Conservation (phyloP, 139 green algal genomes). For the Closterium sp. region DNA sequence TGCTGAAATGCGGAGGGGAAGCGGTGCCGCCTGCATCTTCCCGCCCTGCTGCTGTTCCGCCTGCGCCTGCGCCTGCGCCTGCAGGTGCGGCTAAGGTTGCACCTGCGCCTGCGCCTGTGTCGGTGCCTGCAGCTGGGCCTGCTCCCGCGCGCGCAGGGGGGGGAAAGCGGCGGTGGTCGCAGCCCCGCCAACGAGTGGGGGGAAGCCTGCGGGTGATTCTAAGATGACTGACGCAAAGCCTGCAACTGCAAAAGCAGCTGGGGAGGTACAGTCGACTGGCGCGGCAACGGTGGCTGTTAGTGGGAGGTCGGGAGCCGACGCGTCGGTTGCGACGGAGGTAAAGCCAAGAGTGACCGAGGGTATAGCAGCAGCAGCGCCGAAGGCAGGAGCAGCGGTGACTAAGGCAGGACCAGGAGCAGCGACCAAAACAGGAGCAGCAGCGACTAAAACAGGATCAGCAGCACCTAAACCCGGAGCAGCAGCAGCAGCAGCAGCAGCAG, state of each 20-base stretch:
- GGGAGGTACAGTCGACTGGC: background rate
- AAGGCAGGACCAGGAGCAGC: background rate
- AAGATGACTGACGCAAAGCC: background rate
- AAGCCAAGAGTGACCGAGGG: background rate
- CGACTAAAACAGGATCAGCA: background rate
- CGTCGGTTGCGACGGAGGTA: background rate
- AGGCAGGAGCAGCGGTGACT: background rate
- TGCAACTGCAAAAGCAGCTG: background rate
- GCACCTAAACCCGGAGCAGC: background rate
- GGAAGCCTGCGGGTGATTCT: background rate
- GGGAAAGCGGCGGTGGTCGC: background rate
- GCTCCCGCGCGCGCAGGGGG: background rate
- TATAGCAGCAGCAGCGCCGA: background rate
- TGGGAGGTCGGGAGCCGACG: background rate
- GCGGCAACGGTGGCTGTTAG: background rate
- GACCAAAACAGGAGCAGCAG: background rate
- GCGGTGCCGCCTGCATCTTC: background rate
- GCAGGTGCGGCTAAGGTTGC: background rate
- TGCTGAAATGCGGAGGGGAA: background rate
- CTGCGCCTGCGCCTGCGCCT: background rate
- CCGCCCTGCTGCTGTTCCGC: background rate
- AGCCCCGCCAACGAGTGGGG: background rate
- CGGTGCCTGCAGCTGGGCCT: background rate
- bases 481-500: too few species aligned
- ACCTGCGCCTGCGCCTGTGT: background rate